phyloP scores from a whole-genome alignment of 2,329 filamentous ascomycete genomes.

The Alternaria rosae region DNA sequence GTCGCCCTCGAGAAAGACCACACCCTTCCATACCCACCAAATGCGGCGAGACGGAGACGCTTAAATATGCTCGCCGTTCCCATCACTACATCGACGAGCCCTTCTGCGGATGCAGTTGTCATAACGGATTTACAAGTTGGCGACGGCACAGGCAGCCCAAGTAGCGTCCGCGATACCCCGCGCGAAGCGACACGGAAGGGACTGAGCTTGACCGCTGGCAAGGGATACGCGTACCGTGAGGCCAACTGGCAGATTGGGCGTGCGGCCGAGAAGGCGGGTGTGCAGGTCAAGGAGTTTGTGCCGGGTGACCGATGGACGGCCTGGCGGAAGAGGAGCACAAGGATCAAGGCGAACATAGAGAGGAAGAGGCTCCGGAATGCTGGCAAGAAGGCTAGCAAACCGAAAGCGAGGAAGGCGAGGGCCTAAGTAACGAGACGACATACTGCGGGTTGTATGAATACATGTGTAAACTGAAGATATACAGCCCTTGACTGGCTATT shows the following conservation, averaged over 20 bases:
- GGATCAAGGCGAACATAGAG: constrained; percentile 61
- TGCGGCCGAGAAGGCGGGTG: constrained; percentile 66
- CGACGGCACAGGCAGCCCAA: constrained; percentile 17
- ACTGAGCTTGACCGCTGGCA: constrained; percentile 42
- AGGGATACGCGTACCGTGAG: constrained; percentile 70
- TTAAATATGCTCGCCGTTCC: constrained; percentile 73
- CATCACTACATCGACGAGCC: constrained; percentile 1
- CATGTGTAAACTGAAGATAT: background rate
- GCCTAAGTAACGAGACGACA: constrained; percentile 7
- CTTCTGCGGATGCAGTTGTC: constrained; percentile 32
- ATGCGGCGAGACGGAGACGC: constrained; percentile 75
- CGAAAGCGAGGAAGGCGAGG: constrained; percentile 37
- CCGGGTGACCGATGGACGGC: constrained; percentile 68
- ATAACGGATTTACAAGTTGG: constrained; percentile 22
- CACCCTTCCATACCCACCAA: constrained; percentile 76
- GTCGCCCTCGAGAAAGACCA: constrained; percentile 86
- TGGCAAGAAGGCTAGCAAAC: constrained; percentile 43
- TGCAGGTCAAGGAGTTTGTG: constrained; percentile 64
- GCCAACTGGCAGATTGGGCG: constrained; percentile 74
- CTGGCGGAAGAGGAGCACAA: constrained; percentile 66
- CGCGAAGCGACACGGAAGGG: constrained; percentile 44
- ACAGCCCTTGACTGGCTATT: background rate
- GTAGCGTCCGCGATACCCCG: constrained; percentile 30
- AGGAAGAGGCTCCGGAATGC: constrained; percentile 63
- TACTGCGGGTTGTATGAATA: constrained; percentile 5